phyloP scores from a whole-genome alignment of 148 eudicot species.

The Rhododendron simsii region DNA sequence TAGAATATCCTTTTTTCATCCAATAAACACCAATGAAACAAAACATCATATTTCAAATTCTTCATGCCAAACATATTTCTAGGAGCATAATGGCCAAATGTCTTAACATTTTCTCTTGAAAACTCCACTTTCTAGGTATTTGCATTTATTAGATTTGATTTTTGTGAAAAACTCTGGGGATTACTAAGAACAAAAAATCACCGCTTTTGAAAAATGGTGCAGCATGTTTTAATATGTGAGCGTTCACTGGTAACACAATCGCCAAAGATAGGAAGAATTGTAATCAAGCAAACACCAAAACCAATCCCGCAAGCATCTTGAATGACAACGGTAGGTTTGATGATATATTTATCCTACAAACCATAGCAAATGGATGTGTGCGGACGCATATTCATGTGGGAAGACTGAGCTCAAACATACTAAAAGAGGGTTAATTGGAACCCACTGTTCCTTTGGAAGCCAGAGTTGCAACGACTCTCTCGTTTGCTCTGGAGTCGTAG shows the following conservation, averaged over 20 bases:
- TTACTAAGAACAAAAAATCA: not conserved
- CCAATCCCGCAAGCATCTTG: not conserved
- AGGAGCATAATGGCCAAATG: not conserved
- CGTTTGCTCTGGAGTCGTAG: conserved; percentile 80
- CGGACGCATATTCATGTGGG: not conserved
- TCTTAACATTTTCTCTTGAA: not conserved
- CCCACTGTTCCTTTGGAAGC: conserved; percentile 99
- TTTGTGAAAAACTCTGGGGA: not conserved
- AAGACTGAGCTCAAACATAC: conserved; percentile 35
- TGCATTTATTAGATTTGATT: not conserved
- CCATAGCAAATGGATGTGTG: not conserved
- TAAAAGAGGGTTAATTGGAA: conserved; percentile 89
- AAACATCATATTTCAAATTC: not conserved
- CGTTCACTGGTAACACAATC: not conserved
- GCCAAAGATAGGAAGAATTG: not conserved
- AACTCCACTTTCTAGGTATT: not conserved
- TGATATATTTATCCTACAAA: not conserved
- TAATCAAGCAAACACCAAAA: not conserved
- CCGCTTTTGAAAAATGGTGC: not conserved
- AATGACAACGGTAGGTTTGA: not conserved
- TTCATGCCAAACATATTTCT: not conserved
- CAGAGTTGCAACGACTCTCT: conserved; percentile 73
- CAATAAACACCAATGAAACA: not conserved
- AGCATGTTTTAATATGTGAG: not conserved
- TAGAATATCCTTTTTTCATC: not conserved